A percentile compares a stretch with the other conserved stretches of the same genome.
These are phyloP conservation scores for Phialophora macrospora DNA, from an alignment of 2,329 filamentous ascomycete genomes.

Conservation along the genomic window DNA sequence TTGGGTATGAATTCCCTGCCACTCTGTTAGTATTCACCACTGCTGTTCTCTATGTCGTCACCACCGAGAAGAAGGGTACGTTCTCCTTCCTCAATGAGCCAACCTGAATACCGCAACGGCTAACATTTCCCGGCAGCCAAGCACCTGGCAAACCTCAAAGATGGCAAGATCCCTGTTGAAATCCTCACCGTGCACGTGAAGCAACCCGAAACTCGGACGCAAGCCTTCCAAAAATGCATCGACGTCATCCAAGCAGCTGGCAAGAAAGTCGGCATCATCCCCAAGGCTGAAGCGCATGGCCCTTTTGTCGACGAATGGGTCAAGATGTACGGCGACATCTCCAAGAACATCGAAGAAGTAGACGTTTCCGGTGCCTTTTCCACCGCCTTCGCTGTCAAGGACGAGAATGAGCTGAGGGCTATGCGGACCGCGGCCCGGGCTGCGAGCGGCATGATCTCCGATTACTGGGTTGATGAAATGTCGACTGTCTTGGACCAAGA, in stretches of 20 bases:
- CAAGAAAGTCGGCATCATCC: slow-evolving; percentile 85
- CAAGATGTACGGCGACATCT: slow-evolving; percentile 74
- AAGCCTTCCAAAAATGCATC: slow-evolving; percentile 81
- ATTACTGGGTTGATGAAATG: slow-evolving; percentile 98
- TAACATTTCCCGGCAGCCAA: slow-evolving; percentile 65
- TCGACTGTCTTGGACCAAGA: slow-evolving; percentile 93
- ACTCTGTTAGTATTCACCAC: slow-evolving; percentile 91
- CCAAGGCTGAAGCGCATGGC: slow-evolving; percentile 82
- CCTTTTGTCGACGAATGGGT: slow-evolving; percentile 98
- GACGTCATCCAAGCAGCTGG: slow-evolving; percentile 87
- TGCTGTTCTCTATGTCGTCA: slow-evolving; percentile 88
- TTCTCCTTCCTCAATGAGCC: slow-evolving; percentile 1
- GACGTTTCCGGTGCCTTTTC: slow-evolving; percentile 85
- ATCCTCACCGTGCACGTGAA: slow-evolving; percentile 83
- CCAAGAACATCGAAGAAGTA: slow-evolving; percentile 85
- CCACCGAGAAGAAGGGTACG: slow-evolving; percentile 93
- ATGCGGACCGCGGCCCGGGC: slow-evolving; percentile 95
- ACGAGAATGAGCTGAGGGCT: slow-evolving; percentile 89
- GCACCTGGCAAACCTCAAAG: slow-evolving; percentile 88
- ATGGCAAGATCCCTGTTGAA: slow-evolving; percentile 89
- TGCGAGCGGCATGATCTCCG: slow-evolving; percentile 90
- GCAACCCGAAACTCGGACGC: slow-evolving; percentile 87
- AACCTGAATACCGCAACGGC: slow-evolving; percentile 44
- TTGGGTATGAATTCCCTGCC: slow-evolving; percentile 97
- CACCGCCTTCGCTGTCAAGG: slow-evolving; percentile 87